Evolutionary conservation across 768 basidiomycete genomes (phyloP).

Genomic region (Trametes gibbosa): DNA sequence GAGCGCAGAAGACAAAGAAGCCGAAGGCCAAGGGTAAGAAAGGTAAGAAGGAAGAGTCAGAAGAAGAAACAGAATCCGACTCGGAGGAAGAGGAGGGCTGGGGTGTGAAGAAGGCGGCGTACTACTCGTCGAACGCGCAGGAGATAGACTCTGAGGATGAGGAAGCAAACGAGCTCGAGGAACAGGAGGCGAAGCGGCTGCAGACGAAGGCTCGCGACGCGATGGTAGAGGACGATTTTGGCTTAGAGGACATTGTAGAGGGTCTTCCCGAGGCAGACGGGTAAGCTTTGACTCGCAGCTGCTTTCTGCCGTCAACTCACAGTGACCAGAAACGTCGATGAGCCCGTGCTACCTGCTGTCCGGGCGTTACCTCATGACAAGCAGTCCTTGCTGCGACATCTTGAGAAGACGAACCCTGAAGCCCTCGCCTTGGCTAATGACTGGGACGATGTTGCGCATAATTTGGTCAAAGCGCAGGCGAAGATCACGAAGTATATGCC

Average conservation of each 20-base stretch:
- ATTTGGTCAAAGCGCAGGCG: constrained; percentile 49
- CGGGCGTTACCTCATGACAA: constrained; percentile 53
- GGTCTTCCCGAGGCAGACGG: constrained; percentile 27
- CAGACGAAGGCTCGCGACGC: constrained; percentile 72
- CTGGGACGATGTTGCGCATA: constrained; percentile 69
- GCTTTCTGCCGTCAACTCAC: background rate
- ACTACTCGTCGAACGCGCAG: constrained; percentile 84
- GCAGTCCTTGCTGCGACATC: constrained; percentile 54
- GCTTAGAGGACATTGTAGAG: constrained; percentile 62
- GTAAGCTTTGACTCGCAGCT: constrained; percentile 22
- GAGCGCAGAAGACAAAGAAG: constrained; percentile 20
- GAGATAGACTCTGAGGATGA: constrained; percentile 84
- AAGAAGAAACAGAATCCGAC: background rate
- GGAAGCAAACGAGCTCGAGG: constrained; percentile 84
- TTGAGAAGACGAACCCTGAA: constrained; percentile 77
- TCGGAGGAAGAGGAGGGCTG: constrained; percentile 65
- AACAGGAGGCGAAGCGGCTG: constrained; percentile 78
- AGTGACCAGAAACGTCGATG: constrained; percentile 37
- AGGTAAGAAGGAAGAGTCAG: constrained; percentile 12
- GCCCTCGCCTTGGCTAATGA: constrained; percentile 78
- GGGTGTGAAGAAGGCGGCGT: constrained; percentile 77
- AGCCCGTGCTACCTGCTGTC: constrained; percentile 30
- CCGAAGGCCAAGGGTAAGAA: constrained; percentile 28
- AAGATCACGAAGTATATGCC: constrained; percentile 53
- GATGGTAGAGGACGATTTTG: constrained; percentile 80